Evolutionary conservation across 2,329 filamentous ascomycete genomes (phyloP).

Genomic region (Calonectria multiphialidica): DNA sequence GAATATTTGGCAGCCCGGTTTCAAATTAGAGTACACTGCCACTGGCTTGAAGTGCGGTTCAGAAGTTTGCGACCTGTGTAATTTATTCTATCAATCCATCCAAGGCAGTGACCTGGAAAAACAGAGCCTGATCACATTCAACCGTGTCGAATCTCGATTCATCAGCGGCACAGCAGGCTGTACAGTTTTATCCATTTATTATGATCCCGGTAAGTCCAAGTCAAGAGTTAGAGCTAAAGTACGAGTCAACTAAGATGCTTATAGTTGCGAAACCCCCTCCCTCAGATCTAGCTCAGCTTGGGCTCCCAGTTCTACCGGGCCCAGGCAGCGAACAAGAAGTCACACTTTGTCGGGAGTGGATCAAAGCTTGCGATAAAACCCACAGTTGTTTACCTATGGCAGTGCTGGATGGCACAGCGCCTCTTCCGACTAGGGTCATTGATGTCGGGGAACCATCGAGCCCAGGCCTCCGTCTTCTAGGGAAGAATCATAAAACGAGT

Average conservation of each 20-base stretch:
- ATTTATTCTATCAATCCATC: background rate
- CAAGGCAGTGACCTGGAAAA: background rate
- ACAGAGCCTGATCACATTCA: background rate
- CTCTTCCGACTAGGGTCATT: background rate
- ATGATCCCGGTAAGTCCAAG: background rate
- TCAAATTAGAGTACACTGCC: background rate
- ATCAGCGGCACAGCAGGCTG: background rate
- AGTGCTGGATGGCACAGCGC: background rate
- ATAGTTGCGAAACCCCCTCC: background rate
- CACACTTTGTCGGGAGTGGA: background rate
- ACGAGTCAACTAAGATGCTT: background rate
- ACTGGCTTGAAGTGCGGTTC: background rate
- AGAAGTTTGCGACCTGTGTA: background rate
- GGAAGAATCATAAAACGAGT: background rate
- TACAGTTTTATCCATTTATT: background rate
- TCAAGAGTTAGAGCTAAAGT: background rate
- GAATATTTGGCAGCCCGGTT: background rate
- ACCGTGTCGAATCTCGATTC: background rate
- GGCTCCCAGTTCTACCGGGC: background rate
- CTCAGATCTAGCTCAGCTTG: background rate
- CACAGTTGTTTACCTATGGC: background rate
- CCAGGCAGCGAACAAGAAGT: background rate
- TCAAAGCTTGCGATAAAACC: background rate
- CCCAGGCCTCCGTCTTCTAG: background rate
- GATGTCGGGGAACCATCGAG: background rate